Conservation (phyloP, 108 stramenopile genomes). For the Pseudonitzschia pungens region DNA sequence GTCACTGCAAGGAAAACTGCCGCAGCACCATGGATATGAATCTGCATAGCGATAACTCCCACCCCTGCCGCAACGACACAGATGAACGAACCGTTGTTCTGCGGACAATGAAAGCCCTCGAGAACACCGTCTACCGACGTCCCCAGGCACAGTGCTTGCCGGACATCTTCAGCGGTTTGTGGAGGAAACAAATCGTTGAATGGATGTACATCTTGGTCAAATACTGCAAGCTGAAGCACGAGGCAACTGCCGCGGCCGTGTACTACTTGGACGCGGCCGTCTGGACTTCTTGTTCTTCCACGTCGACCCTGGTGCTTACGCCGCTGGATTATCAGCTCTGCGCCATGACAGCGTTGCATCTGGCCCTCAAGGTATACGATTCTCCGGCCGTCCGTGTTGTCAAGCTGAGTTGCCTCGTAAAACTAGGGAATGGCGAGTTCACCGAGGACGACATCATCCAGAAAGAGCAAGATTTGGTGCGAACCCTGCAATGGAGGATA, state of each 20-base stretch:
- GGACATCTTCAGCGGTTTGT: constrained; percentile 26
- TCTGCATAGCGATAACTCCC: neutral
- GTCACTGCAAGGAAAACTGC: neutral
- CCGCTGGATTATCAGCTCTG: constrained; percentile 24
- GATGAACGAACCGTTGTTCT: constrained; percentile 3
- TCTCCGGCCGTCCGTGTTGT: constrained; percentile 18
- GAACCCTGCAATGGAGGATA: constrained; percentile 16
- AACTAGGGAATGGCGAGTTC: constrained; percentile 25
- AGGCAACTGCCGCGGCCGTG: constrained; percentile 17
- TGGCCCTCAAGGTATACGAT: constrained; percentile 32
- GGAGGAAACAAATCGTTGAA: constrained; percentile 32
- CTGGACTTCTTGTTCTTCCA: neutral
- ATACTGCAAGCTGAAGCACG: constrained; percentile 28
- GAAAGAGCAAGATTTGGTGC: constrained; percentile 24
- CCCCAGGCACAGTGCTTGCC: neutral
- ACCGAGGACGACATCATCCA: constrained; percentile 27
- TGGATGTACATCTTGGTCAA: constrained; percentile 37
- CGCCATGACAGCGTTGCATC: constrained; percentile 27
- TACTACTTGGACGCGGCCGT: constrained; percentile 32
- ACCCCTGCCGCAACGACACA: neutral
- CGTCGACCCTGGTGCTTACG: neutral
- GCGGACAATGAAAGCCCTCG: constrained; percentile 11
- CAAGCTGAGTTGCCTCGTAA: constrained; percentile 24
- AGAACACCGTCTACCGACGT: constrained; percentile 22
- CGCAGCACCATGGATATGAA: neutral